Evolutionary conservation across 2,329 filamentous ascomycete genomes (phyloP), one percentile per base, ranked within the genome.

Genomic region (Byssochlamys sp.): DNA sequence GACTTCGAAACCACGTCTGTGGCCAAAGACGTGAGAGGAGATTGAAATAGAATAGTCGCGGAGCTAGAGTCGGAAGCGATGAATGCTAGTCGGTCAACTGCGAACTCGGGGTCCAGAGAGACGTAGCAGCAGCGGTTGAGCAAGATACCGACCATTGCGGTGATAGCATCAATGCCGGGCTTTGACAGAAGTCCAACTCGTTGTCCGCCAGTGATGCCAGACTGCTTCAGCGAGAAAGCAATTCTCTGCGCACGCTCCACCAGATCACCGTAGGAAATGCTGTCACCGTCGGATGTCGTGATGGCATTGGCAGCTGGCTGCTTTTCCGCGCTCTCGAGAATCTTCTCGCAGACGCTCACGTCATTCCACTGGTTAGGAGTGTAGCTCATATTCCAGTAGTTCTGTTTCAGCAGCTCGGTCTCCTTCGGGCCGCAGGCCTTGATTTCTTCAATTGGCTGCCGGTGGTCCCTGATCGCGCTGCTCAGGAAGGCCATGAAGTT

Each of bases 401-500:
- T 62, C 6, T 53, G 52, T 39, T 59, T 58, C 19, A 66, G 59
- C 54, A 62, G 54, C 29, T 62, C 55, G 33, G 64, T 55, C 51
- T 67, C 65, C 35, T 64, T 65, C 24, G 56, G 55, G 28, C 64
- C 64, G 45, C 62, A 65, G 58, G 64, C 62, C 19, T 57, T 57
- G 33, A 66, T 62, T 53, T 66, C 63, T 11, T 57, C 45, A 27
- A 67, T 60, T 2, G 65, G 62, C 51, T 66, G 65, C 11, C 62
- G 63, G 54, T 65, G 62, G 55, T 66, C 65, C 14, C 60, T 62
- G 58, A 67, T 61, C 45, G 59, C 57, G 50, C 60, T 66, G 50
- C 58, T 61, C 51, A 66, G 56, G 57, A 65, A 67, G 6, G 59
- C 49, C 10, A 64, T 29, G 58, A 67, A 67, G 52, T 66, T 66